Conservation (phyloP, 352 stramenopile species). For the Pythium dissotocum region DNA sequence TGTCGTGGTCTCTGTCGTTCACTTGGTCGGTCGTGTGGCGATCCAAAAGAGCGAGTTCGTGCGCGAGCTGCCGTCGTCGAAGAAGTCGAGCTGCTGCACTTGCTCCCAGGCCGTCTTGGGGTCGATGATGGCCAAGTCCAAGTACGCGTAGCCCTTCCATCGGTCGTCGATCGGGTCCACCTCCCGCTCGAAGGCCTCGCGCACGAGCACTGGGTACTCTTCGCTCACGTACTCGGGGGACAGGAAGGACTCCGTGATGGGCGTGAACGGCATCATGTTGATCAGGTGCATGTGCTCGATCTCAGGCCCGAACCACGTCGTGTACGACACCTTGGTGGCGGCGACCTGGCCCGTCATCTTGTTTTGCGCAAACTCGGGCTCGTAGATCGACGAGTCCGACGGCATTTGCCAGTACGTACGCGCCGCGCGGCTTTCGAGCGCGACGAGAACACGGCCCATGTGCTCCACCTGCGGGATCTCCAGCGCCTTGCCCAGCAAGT, state of each 20-base stretch:
- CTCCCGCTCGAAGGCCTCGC: constrained; percentile 65
- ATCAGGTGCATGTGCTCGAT: constrained; percentile 89
- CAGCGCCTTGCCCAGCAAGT: constrained; percentile 86
- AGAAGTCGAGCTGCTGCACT: constrained; percentile 68
- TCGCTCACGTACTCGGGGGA: constrained; percentile 65
- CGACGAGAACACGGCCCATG: constrained; percentile 91
- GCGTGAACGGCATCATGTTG: constrained; percentile 92
- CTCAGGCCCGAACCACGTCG: constrained; percentile 86
- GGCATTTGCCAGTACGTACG: constrained; percentile 97
- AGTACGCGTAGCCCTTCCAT: constrained; percentile 84
- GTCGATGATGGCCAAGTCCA: constrained; percentile 85
- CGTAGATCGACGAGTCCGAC: constrained; percentile 57
- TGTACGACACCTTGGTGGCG: constrained; percentile 80
- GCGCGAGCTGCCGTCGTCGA: constrained; percentile 86
- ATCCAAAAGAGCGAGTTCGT: constrained; percentile 91
- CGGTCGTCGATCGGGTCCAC: constrained; percentile 67
- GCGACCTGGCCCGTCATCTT: constrained; percentile 85
- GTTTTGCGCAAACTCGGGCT: constrained; percentile 70
- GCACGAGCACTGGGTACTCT: constrained; percentile 77
- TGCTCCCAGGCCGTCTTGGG: constrained; percentile 65
- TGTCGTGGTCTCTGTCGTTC: not conserved
- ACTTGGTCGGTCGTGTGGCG: constrained; percentile 53
- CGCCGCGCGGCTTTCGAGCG: constrained; percentile 92
- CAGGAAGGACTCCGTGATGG: constrained; percentile 79
- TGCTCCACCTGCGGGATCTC: constrained; percentile 71